Conservation (phyloP, 2,329 filamentous ascomycete species). For the Arthrobotrys sphaeroides region DNA sequence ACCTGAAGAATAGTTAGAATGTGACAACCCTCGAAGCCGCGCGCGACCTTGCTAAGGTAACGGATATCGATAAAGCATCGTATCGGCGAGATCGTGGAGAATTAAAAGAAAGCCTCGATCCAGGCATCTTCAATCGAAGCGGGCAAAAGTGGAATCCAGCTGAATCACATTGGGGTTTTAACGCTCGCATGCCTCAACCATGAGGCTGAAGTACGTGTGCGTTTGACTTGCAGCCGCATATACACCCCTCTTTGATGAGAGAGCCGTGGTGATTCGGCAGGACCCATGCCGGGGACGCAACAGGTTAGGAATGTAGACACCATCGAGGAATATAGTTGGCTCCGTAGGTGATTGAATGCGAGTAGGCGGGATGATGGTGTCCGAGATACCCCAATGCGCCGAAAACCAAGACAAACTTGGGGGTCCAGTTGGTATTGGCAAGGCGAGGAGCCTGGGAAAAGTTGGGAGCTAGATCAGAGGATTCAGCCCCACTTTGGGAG, state of each 20-base stretch:
- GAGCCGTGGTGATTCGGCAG: slow-evolving; percentile 27
- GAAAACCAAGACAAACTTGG: slow-evolving; percentile 5
- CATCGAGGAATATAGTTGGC: slow-evolving; percentile 19
- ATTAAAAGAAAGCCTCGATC: slow-evolving; percentile 13
- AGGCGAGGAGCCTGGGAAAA: slow-evolving; percentile 1
- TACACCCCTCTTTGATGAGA: slow-evolving; percentile 35
- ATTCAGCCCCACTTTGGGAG: background rate
- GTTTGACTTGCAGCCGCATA: slow-evolving; percentile 47
- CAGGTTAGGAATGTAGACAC: slow-evolving; percentile 49
- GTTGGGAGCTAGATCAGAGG: background rate
- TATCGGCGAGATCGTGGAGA: slow-evolving; percentile 12
- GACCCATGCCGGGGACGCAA: slow-evolving; percentile 13
- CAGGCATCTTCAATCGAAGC: slow-evolving; percentile 8
- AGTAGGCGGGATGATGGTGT: background rate
- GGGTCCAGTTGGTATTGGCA: slow-evolving; percentile 3
- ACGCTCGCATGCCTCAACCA: slow-evolving; percentile 13
- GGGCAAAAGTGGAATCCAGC: background rate
- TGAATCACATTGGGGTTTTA: background rate
- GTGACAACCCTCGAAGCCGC: background rate
- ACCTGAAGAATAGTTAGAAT: background rate
- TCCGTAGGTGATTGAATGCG: slow-evolving; percentile 35
- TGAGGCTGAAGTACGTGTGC: slow-evolving; percentile 37
- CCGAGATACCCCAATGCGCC: background rate
- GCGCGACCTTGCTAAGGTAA: background rate
- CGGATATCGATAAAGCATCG: slow-evolving; percentile 21